These are phyloP conservation scores for Fusarium protoensiforme DNA, from an alignment of 2,329 filamentous ascomycete species.

Conservation along the genomic window DNA sequence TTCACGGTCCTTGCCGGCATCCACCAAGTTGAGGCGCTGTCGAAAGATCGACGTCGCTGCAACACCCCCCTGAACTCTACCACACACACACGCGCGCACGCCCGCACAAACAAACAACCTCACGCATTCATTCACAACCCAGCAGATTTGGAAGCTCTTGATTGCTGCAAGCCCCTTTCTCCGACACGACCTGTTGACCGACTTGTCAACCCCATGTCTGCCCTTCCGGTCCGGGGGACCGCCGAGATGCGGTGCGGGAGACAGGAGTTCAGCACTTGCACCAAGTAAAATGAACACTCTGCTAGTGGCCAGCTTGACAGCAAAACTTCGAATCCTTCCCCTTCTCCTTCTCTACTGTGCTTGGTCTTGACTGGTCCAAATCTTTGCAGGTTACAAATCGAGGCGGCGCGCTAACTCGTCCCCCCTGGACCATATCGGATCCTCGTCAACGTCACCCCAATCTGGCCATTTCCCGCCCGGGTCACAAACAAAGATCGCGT, in stretches of 20 bases:
- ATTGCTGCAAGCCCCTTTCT: conserved; percentile 25
- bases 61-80: conserved; percentile 32
- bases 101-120: neutral
- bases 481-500: conserved; percentile 23
- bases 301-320: conserved; percentile 12
- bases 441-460: conserved; percentile 19
- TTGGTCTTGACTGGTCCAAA: conserved; percentile 13
- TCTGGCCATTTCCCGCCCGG: conserved; percentile 21
- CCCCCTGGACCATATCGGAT: conserved; percentile 31
- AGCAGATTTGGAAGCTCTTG: conserved; percentile 1
- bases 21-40: conserved; percentile 14
- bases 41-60: conserved; percentile 30
- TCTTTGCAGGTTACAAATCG: conserved; percentile 18
- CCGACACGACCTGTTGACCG: conserved; percentile 9
- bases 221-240: neutral
- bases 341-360: conserved; percentile 5
- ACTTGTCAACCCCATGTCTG: conserved; percentile 18
- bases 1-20: neutral
- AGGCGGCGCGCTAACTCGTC: conserved; percentile 31
- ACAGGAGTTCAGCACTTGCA: conserved; percentile 1
- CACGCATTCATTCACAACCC: conserved; percentile 1
- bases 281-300: conserved; percentile 9
- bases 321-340: conserved; percentile 12
- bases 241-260: neutral
- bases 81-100: conserved; percentile 11